phyloP scores from a whole-genome alignment of 306 rosid species.

The Dalbergia cochinchinensis region DNA sequence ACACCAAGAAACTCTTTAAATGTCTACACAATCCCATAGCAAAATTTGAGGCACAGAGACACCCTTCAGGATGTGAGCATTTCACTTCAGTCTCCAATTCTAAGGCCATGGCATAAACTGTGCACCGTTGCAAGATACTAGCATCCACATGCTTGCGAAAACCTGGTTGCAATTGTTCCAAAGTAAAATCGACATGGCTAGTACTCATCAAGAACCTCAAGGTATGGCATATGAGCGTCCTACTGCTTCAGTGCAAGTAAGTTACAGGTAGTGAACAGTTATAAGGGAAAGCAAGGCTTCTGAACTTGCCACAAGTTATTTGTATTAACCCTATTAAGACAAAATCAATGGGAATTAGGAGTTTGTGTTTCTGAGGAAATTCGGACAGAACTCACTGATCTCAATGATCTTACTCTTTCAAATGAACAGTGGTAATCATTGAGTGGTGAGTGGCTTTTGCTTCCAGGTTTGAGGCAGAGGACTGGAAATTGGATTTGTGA shows the following conservation, averaged over 20 bases:
- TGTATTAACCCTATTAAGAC: background rate
- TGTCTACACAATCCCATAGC: background rate
- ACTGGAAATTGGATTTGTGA: background rate
- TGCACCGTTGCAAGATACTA: background rate
- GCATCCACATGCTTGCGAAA: background rate
- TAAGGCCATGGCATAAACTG: constrained; percentile 1
- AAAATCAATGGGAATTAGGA: background rate
- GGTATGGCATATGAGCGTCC: background rate
- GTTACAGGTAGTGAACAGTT: background rate
- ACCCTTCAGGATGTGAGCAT: constrained; percentile 7
- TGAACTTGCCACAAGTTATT: background rate
- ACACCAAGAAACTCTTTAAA: background rate
- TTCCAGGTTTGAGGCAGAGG: background rate
- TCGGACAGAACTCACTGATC: background rate
- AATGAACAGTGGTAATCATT: background rate
- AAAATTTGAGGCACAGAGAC: background rate
- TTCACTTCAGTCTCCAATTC: background rate
- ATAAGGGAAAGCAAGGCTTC: background rate
- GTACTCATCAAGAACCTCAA: background rate
- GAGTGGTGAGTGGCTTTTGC: background rate
- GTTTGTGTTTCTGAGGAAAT: constrained; percentile 4
- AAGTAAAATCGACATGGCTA: background rate
- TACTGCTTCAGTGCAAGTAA: background rate
- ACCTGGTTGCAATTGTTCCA: background rate
- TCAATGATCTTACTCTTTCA: constrained; percentile 3